phyloP scores from a whole-genome alignment of 345 rosid species.

The Eucalyptus melliodora region DNA sequence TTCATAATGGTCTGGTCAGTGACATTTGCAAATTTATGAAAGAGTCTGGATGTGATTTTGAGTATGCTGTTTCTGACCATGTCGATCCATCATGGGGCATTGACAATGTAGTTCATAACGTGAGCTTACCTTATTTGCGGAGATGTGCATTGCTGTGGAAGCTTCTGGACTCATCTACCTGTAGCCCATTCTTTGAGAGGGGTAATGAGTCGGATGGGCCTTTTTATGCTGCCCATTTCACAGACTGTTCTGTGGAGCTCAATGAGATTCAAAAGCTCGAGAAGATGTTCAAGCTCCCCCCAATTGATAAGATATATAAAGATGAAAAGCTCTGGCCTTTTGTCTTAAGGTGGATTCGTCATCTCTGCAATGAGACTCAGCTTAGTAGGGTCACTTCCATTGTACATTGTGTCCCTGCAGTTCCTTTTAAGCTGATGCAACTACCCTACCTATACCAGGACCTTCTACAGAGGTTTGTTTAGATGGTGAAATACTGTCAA shows the following conservation, averaged over 20 bases:
- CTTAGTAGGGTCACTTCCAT: constrained; percentile 6
- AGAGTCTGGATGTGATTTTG: constrained; percentile 28
- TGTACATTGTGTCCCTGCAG: constrained; percentile 43
- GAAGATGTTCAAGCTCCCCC: constrained; percentile 69
- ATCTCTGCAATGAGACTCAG: constrained; percentile 37
- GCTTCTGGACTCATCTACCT: constrained; percentile 41
- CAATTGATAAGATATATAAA: constrained; percentile 36
- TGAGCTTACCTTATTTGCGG: constrained; percentile 78
- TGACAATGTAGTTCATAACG: constrained; percentile 36
- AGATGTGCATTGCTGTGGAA: constrained; percentile 91
- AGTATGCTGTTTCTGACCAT: constrained; percentile 37
- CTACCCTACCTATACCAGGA: constrained; percentile 82
- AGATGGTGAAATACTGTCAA: neutral
- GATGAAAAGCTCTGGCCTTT: constrained; percentile 34
- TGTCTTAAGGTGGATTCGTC: constrained; percentile 53
- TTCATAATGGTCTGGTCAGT: constrained; percentile 31
- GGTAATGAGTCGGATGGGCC: constrained; percentile 16
- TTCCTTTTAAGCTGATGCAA: constrained; percentile 75
- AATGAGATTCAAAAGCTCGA: constrained; percentile 53
- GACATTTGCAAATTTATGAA: constrained; percentile 40
- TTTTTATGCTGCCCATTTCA: constrained; percentile 21
- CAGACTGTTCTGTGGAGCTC: constrained; percentile 32
- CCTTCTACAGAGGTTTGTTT: constrained; percentile 62
- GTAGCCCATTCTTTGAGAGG: constrained; percentile 34
- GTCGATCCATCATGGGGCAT: constrained; percentile 35